Conservation (phyloP, 345 rosid species). For the Hypericum androsaemum region DNA sequence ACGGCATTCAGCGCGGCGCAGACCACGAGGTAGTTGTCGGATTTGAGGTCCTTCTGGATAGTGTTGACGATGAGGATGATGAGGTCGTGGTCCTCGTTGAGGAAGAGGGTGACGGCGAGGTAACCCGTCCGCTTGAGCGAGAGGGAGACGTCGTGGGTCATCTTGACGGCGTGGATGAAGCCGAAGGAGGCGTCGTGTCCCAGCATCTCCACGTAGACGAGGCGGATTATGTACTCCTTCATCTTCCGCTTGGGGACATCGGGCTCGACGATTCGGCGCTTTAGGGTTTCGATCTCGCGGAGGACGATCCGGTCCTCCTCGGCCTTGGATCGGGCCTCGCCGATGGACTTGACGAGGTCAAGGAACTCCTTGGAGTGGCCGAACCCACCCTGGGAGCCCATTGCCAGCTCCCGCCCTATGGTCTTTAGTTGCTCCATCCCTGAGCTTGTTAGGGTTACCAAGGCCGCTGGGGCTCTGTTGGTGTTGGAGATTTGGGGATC, state of each 20-base stretch:
- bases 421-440: constrained; percentile 89
- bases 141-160: constrained; percentile 86
- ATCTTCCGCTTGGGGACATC: constrained; percentile 86
- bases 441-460: not conserved
- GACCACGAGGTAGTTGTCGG: constrained; percentile 79
- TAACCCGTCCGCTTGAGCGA: constrained; percentile 88
- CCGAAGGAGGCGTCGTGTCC: constrained; percentile 98
- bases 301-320: constrained; percentile 94
- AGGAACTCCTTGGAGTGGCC: constrained; percentile 93
- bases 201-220: constrained; percentile 90
- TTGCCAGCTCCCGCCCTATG: constrained; percentile 95
- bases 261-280: constrained; percentile 76
- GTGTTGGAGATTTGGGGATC: no score
- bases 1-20: constrained; percentile 89
- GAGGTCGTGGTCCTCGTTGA: constrained; percentile 91
- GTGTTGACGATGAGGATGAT: constrained; percentile 91
- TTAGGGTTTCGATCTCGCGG: constrained; percentile 84
- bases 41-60: constrained; percentile 91
- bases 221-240: constrained; percentile 86
- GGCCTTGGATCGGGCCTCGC: constrained; percentile 97
- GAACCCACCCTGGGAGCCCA: constrained; percentile 97
- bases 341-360: constrained; percentile 93
- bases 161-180: constrained; percentile 95
- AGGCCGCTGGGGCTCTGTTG: no score
- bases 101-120: constrained; percentile 81